Evolutionary conservation across 1,284 basidiomycete species (phyloP).

Genomic region (Salmacisia buchloeana): DNA sequence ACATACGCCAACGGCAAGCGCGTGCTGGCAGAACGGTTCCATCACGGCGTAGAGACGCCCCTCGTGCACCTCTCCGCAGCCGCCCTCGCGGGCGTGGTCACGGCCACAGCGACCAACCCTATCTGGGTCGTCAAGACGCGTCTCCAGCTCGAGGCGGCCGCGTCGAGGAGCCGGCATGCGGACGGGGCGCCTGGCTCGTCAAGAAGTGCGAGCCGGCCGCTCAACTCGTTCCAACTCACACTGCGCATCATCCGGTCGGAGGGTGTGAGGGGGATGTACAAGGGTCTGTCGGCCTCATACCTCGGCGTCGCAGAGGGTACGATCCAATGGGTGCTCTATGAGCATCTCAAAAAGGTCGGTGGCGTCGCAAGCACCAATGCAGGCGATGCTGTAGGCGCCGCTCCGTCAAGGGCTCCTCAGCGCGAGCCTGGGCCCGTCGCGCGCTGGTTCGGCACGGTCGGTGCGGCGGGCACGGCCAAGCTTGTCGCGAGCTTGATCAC

Average conservation of each 20-base stretch:
- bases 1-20: constrained; percentile 96
- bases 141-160: constrained; percentile 62
- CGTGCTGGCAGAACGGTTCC: constrained; percentile 75
- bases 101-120: constrained; percentile 86
- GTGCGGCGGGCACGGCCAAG: constrained; percentile 88
- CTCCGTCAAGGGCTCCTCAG: too few relatives aligned
- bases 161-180: background rate
- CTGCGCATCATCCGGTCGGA: constrained; percentile 72
- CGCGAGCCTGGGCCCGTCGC: constrained; percentile 3
- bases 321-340: constrained; percentile 97
- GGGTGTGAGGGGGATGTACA: constrained; percentile 84
- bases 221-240: constrained; percentile 62
- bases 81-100: constrained; percentile 71
- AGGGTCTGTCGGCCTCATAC: constrained; percentile 88
- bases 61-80: constrained; percentile 81
- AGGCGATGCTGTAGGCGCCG: too few relatives aligned
- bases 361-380: constrained; percentile 18
- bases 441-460: constrained; percentile 73
- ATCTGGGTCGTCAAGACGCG: constrained; percentile 99
- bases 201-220: constrained; percentile 31
- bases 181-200: background rate
- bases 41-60: constrained; percentile 72
- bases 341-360: constrained; percentile 64
- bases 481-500: constrained; percentile 87
- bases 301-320: constrained; percentile 93